These are phyloP conservation scores for Leccinum proximum DNA, from an alignment of 1,284 basidiomycete genomes.

Conservation along the genomic window DNA sequence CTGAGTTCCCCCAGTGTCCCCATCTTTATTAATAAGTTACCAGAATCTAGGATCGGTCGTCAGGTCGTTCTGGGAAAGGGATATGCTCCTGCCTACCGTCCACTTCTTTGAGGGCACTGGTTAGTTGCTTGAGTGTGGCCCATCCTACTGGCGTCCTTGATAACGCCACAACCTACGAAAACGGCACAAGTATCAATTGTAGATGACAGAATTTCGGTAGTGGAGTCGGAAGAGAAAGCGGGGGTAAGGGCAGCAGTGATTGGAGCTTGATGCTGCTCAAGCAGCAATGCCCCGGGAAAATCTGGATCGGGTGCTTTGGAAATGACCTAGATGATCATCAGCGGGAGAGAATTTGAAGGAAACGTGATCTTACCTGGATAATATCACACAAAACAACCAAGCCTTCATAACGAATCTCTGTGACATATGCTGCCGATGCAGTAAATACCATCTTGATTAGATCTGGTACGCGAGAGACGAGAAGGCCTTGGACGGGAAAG, in stretches of 20 bases:
- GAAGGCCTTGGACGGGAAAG: constrained; percentile 47
- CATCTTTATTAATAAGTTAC: constrained; percentile 65
- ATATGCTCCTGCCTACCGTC: constrained; percentile 50
- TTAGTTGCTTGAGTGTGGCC: constrained; percentile 91
- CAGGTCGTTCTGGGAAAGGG: constrained; percentile 5
- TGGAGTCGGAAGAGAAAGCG: constrained; percentile 92
- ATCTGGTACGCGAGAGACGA: constrained; percentile 86
- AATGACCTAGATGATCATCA: constrained; percentile 60
- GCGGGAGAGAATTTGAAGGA: not conserved
- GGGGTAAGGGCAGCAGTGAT: constrained; percentile 98
- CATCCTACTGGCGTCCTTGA: constrained; percentile 89
- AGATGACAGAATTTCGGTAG: constrained; percentile 91
- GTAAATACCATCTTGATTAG: constrained; percentile 98
- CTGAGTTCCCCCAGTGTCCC: constrained; percentile 89
- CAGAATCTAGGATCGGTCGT: constrained; percentile 54
- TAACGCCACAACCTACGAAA: constrained; percentile 95
- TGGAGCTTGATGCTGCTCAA: constrained; percentile 99
- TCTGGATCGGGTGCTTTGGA: constrained; percentile 88
- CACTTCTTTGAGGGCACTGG: constrained; percentile 86
- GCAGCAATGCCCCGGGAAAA: constrained; percentile 84
- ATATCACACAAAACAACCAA: constrained; percentile 89
- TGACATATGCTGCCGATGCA: constrained; percentile 94
- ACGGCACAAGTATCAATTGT: constrained; percentile 94
- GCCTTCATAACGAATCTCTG: constrained; percentile 94
- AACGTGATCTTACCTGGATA: constrained; percentile 65